Conservation (phyloP, 2,329 filamentous ascomycete genomes). For the Penicillium thymicola region DNA sequence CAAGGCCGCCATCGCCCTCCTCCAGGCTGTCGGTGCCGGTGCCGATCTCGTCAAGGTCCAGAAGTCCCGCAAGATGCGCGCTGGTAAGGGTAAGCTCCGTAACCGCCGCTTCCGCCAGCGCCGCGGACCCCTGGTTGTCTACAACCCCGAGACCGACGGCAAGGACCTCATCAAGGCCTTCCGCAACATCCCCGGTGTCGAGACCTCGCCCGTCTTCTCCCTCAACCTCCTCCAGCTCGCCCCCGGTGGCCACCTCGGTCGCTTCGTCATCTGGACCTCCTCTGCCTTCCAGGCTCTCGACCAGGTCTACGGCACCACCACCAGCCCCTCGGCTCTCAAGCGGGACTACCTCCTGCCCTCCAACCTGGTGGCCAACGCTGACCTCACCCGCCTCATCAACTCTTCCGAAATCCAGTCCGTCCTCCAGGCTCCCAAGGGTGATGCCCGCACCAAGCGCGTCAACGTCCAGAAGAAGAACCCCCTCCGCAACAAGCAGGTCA, state of each 20-base stretch:
- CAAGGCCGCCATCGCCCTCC: conserved; percentile 76
- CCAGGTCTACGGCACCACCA: conserved; percentile 93
- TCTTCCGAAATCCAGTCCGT: conserved; percentile 97
- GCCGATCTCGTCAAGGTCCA: conserved; percentile 93
- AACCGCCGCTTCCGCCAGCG: conserved; percentile 96
- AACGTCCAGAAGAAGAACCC: conserved; percentile 99
- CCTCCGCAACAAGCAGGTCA: conserved; percentile 96
- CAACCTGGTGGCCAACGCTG: conserved; percentile 88
- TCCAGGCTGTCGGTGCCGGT: conserved; percentile 87
- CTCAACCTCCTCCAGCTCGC: conserved; percentile 99
- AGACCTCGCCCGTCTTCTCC: conserved; percentile 89
- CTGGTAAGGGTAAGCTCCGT: conserved; percentile 98
- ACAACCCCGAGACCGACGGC: conserved; percentile 92
- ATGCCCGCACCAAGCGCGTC: conserved; percentile 82
- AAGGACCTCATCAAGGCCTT: conserved; percentile 91
- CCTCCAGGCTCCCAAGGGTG: conserved; percentile 85
- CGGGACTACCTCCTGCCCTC: conserved; percentile 97
- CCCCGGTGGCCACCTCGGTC: conserved; percentile 96
- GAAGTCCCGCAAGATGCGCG: conserved; percentile 92
- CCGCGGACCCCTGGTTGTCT: conserved; percentile 95
- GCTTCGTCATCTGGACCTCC: conserved; percentile 99
- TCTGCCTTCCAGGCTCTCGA: conserved; percentile 95
- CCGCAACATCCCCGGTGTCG: conserved; percentile 98
- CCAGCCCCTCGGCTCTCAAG: conserved; percentile 86
- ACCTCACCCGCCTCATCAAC: conserved; percentile 98